Evolutionary conservation across 768 basidiomycete genomes (phyloP).

Genomic region (Mycena vulgaris): DNA sequence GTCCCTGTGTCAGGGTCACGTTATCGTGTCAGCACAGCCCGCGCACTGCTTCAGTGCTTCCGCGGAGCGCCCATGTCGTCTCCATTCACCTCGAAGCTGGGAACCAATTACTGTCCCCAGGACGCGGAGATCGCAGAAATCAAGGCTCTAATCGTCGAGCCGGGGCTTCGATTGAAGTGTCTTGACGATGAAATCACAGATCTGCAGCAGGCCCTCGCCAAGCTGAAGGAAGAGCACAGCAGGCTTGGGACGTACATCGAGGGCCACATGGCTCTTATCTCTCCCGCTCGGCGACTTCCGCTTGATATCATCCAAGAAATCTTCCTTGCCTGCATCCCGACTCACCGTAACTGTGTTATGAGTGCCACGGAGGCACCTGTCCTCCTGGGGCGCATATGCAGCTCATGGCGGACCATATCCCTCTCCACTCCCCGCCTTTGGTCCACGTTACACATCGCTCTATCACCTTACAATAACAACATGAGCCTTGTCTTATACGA

Average conservation of each 20-base stretch:
- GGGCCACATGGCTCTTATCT: no score
- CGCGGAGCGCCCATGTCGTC: no score
- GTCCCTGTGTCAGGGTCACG: no score
- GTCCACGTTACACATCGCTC: slow-evolving; percentile 11
- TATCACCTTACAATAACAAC: background rate
- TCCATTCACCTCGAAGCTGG: background rate
- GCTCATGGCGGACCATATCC: slow-evolving; percentile 19
- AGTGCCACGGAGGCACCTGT: slow-evolving; percentile 20
- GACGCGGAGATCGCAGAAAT: slow-evolving; percentile 13
- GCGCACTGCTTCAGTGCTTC: no score
- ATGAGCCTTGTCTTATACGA: background rate
- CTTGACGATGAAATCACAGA: slow-evolving; percentile 7
- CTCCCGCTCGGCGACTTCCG: no score
- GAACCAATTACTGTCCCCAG: slow-evolving; percentile 4
- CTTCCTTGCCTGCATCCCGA: slow-evolving; percentile 18
- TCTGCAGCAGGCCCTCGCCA: background rate
- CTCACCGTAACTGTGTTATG: slow-evolving; percentile 18
- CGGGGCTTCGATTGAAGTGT: background rate
- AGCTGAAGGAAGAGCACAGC: background rate
- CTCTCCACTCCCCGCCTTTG: slow-evolving; percentile 29
- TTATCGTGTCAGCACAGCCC: no score
- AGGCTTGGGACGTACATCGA: background rate
- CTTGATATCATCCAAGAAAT: slow-evolving; percentile 22
- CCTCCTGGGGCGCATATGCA: slow-evolving; percentile 29
- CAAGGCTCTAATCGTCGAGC: background rate